phyloP scores from a whole-genome alignment of 441 rosid genomes.

The Populus hybrid region DNA sequence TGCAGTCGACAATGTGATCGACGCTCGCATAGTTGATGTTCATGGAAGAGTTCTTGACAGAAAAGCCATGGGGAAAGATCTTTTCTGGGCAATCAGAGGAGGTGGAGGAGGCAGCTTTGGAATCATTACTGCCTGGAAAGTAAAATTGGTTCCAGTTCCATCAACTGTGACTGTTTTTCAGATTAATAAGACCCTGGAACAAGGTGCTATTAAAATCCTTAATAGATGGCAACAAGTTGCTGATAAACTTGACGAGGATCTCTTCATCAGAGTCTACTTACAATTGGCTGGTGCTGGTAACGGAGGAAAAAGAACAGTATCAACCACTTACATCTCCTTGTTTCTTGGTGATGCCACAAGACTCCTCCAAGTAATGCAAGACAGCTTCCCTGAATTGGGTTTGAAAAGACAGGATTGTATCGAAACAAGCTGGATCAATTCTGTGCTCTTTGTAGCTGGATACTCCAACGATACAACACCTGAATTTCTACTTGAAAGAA shows the following conservation, averaged over 20 bases:
- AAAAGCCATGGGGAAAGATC: slow-evolving; percentile 60
- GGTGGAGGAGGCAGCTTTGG: slow-evolving; percentile 66
- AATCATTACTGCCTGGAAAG: no score
- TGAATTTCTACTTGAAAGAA: background rate
- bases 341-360: background rate
- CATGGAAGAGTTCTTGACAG: slow-evolving; percentile 50
- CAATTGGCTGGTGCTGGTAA: no score
- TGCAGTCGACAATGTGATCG: slow-evolving; percentile 46
- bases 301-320: no score
- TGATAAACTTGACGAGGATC: no score
- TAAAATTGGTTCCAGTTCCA: no score
- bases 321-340: no score
- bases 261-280: no score
- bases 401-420: slow-evolving; percentile 41
- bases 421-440: slow-evolving; percentile 58
- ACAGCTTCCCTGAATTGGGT: slow-evolving; percentile 51
- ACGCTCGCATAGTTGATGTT: slow-evolving; percentile 53
- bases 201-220: no score
- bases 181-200: no score
- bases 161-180: no score
- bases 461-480: background rate
- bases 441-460: slow-evolving; percentile 21
- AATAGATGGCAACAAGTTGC: no score
- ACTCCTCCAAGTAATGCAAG: slow-evolving; percentile 39
- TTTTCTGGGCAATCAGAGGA: slow-evolving; percentile 71